These are phyloP conservation scores for Protomyces lactucae-debilis DNA, from an alignment of 1,139 yeast genomes.

Conservation along the genomic window DNA sequence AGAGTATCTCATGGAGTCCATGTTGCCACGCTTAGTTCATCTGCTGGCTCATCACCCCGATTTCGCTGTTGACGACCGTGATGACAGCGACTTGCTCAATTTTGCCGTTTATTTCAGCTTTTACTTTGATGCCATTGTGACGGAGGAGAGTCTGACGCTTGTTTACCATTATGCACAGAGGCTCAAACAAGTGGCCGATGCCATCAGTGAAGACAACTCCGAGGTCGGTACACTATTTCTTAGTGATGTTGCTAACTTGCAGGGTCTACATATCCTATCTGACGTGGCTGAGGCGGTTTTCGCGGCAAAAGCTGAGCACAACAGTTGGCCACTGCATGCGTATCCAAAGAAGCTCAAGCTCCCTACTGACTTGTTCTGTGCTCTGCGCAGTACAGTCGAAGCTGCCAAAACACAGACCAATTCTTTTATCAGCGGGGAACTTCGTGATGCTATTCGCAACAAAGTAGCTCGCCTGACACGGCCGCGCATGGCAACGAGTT, in stretches of 20 bases:
- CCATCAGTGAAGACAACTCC: constrained; percentile 38
- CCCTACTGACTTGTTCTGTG: constrained; percentile 42
- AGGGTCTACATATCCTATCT: constrained; percentile 58
- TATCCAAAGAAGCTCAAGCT: constrained; percentile 76
- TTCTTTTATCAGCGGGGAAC: background rate
- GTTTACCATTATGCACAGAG: constrained; percentile 73
- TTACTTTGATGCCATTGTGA: constrained; percentile 58
- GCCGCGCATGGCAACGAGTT: background rate
- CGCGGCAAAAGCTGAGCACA: constrained; percentile 53
- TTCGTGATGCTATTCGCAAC: background rate
- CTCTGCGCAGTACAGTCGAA: constrained; percentile 5
- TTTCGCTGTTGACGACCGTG: constrained; percentile 37
- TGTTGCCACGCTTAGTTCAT: constrained; percentile 64
- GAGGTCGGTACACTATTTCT: background rate
- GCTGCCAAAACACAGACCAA: background rate
- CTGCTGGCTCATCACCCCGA: constrained; percentile 72
- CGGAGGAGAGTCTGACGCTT: constrained; percentile 63
- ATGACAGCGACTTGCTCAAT: constrained; percentile 33
- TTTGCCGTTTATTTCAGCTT: constrained; percentile 47
- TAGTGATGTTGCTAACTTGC: constrained; percentile 10
- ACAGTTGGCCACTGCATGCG: constrained; percentile 65
- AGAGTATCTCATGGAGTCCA: constrained; percentile 53
- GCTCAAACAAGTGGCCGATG: constrained; percentile 71
- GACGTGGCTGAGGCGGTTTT: constrained; percentile 68
- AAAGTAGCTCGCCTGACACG: background rate